Evolutionary conservation across 352 stramenopile genomes (phyloP).

Genomic region (Globisporangium uncinulatum): DNA sequence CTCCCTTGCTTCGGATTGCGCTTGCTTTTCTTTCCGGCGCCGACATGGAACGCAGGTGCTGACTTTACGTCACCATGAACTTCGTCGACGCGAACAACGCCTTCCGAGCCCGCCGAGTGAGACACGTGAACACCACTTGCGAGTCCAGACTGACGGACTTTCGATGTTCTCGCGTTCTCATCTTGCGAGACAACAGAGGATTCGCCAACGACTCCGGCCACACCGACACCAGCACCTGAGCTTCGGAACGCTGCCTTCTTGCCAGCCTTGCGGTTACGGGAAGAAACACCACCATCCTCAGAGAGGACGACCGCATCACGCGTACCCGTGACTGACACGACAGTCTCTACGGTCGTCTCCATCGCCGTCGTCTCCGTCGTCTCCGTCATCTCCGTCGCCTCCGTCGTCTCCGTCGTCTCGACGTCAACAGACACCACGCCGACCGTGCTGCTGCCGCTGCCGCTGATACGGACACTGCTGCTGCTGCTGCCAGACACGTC

Average conservation of each 20-base stretch:
- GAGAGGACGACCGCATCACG: not conserved
- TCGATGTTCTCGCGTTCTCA: not conserved
- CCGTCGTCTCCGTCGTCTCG: not conserved
- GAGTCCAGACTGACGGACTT: not conserved
- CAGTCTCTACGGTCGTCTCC: not conserved
- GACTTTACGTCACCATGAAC: not conserved
- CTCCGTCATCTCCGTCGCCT: not conserved
- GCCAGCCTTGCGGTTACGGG: too few relatives aligned
- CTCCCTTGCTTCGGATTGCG: slow-evolving; percentile 4
- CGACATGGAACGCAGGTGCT: not conserved
- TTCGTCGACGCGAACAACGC: not conserved
- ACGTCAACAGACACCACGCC: not conserved
- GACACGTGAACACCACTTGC: not conserved
- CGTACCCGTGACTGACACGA: not conserved
- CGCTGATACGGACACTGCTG: not conserved
- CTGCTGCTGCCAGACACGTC: not conserved
- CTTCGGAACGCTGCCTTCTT: not conserved
- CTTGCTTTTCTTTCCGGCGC: slow-evolving; percentile 1
- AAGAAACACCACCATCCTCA: not conserved
- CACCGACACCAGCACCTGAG: not conserved
- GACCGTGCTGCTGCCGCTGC: not conserved
- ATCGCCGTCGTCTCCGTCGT: slow-evolving; percentile 3
- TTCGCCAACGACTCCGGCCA: not conserved
- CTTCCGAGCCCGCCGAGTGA: not conserved
- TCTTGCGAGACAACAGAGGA: not conserved